Conservation (phyloP, 2,329 filamentous ascomycete species). For the Trichoderma sp. region DNA sequence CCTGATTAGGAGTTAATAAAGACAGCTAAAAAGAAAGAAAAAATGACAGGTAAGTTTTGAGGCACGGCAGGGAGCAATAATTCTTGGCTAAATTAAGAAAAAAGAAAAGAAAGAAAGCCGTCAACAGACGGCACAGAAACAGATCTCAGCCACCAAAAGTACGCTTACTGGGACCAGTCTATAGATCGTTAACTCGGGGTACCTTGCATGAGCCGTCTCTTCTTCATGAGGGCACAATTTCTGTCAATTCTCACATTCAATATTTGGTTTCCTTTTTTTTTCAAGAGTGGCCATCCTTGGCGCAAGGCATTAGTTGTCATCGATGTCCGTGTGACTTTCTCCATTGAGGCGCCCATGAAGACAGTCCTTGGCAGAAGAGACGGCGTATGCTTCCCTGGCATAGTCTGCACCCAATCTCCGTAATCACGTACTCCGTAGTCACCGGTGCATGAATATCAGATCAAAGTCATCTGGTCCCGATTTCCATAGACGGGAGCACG, state of each 20-base stretch:
- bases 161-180: background rate
- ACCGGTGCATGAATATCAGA: background rate
- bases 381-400: background rate
- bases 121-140: background rate
- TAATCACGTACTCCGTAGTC: background rate
- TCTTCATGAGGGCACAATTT: background rate
- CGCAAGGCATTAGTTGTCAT: background rate
- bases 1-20: background rate
- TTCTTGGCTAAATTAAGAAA: background rate
- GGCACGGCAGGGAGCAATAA: background rate
- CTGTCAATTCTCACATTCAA: background rate
- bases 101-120: background rate
- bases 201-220: conserved; percentile 11
- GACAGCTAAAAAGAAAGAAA: background rate
- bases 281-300: background rate
- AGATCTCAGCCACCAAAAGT: conserved; percentile 17
- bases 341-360: background rate
- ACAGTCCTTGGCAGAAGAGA: background rate
- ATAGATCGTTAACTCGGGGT: background rate
- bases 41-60: background rate
- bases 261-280: background rate
- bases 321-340: background rate
- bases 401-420: background rate
- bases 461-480: background rate
- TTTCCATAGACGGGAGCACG: background rate